Conservation (phyloP, 805 yeast species). For the Metschnikowia picachoensis region DNA sequence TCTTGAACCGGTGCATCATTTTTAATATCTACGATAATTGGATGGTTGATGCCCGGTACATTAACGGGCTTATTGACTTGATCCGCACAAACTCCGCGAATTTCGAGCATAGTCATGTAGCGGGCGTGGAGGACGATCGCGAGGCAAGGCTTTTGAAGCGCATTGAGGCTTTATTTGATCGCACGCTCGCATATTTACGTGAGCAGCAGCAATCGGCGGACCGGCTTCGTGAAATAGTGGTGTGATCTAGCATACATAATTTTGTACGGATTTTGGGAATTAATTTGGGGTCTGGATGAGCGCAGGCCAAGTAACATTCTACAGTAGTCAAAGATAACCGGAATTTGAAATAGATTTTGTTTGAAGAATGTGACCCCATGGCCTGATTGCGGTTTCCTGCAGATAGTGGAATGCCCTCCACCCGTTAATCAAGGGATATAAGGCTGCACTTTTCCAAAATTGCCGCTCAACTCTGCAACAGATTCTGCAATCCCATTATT, state of each 20-base stretch:
- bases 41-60: slow-evolving; percentile 65
- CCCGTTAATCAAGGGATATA: neutral
- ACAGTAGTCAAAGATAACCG: too few species aligned
- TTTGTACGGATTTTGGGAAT: too few species aligned
- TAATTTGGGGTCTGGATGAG: too few species aligned
- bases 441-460: neutral
- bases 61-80: slow-evolving; percentile 82
- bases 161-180: slow-evolving; percentile 46
- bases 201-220: slow-evolving; percentile 45
- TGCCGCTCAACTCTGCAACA: too few species aligned
- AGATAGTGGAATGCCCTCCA: neutral
- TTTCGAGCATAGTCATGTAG: slow-evolving; percentile 25
- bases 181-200: slow-evolving; percentile 68
- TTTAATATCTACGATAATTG: slow-evolving; percentile 79
- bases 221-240: slow-evolving; percentile 3
- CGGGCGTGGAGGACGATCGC: slow-evolving; percentile 23
- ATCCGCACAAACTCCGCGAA: slow-evolving; percentile 63
- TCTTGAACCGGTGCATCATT: slow-evolving; percentile 78
- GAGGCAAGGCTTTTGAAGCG: slow-evolving; percentile 28
- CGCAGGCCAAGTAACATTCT: too few species aligned
- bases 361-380: neutral
- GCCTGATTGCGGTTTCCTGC: slow-evolving; percentile 3
- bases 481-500: too few species aligned
- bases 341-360: too few species aligned
- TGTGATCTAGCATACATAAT: neutral